Conservation (phyloP, 306 rosid species). For the Citrullus mucosospermus region DNA sequence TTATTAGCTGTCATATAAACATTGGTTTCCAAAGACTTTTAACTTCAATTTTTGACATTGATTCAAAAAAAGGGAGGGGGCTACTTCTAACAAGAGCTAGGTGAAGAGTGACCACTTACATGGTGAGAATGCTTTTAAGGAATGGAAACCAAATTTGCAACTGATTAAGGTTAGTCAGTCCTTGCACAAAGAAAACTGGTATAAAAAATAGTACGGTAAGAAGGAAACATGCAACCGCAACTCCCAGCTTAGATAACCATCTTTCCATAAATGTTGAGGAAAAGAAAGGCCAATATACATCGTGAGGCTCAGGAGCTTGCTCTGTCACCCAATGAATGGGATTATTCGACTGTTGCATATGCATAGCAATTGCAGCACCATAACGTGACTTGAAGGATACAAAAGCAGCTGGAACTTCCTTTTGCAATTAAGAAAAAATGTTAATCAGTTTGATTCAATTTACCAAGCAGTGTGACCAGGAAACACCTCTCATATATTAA, state of each 20-base stretch:
- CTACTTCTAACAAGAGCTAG: background rate
- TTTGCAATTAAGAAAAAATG: constrained; percentile 16
- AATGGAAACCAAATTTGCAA: constrained; percentile 78
- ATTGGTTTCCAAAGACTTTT: background rate
- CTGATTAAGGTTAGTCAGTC: constrained; percentile 67
- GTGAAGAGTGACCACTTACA: constrained; percentile 39
- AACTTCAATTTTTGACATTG: background rate
- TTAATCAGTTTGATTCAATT: constrained; percentile 16
- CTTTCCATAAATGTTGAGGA: constrained; percentile 62
- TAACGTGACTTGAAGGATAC: constrained; percentile 73
- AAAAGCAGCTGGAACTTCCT: constrained; percentile 87
- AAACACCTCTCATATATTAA: background rate
- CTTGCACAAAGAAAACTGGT: constrained; percentile 72
- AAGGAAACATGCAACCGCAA: constrained; percentile 35
- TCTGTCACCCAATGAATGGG: constrained; percentile 80
- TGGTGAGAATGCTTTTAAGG: constrained; percentile 58
- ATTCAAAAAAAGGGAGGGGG: background rate
- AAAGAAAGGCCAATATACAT: constrained; percentile 96
- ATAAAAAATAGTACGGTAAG: constrained; percentile 61
- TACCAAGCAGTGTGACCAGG: background rate
- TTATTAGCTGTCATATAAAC: background rate
- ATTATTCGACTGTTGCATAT: constrained; percentile 64
- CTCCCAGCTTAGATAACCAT: constrained; percentile 87
- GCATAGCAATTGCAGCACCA: constrained; percentile 67
- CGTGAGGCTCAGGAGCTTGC: constrained; percentile 79